Evolutionary conservation across 2,329 filamentous ascomycete genomes (phyloP).

Genomic region (Pseudocercospora fuligena): DNA sequence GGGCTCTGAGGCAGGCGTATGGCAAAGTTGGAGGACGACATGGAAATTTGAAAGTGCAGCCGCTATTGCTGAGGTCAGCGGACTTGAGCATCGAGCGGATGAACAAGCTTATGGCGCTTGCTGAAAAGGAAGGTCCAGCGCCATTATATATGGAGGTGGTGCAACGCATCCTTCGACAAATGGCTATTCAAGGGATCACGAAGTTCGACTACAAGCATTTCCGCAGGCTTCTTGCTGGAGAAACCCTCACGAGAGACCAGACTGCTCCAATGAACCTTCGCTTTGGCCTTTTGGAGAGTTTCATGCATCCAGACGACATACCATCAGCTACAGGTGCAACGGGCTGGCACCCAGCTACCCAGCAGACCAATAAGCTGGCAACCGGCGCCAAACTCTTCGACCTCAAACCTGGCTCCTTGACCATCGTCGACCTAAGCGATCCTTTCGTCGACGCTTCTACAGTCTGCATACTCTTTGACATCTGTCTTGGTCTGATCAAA

Average conservation of each 20-base stretch:
- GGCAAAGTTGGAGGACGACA: slow-evolving; percentile 40
- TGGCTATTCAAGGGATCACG: slow-evolving; percentile 50
- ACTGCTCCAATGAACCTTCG: slow-evolving; percentile 62
- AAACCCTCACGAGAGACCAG: slow-evolving; percentile 57
- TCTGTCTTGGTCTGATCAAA: slow-evolving; percentile 67
- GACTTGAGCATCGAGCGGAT: slow-evolving; percentile 60
- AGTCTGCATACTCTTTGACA: slow-evolving; percentile 74
- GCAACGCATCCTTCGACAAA: slow-evolving; percentile 60
- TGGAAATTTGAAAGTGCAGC: slow-evolving; percentile 52
- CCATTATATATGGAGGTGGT: slow-evolving; percentile 64
- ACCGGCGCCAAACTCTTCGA: slow-evolving; percentile 29
- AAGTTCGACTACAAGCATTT: slow-evolving; percentile 60
- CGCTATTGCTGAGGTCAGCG: slow-evolving; percentile 51
- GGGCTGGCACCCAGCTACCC: neutral
- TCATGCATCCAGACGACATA: slow-evolving; percentile 51
- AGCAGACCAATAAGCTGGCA: neutral
- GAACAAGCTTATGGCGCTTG: slow-evolving; percentile 61
- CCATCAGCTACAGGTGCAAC: neutral
- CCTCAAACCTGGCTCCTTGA: slow-evolving; percentile 57
- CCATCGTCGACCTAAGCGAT: slow-evolving; percentile 74
- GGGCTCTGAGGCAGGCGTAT: slow-evolving; percentile 51
- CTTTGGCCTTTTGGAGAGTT: slow-evolving; percentile 67
- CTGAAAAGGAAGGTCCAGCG: slow-evolving; percentile 44
- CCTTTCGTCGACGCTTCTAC: slow-evolving; percentile 69
- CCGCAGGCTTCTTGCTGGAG: slow-evolving; percentile 42